phyloP scores from a whole-genome alignment of 768 basidiomycete species.

The Podaxis sp. region DNA sequence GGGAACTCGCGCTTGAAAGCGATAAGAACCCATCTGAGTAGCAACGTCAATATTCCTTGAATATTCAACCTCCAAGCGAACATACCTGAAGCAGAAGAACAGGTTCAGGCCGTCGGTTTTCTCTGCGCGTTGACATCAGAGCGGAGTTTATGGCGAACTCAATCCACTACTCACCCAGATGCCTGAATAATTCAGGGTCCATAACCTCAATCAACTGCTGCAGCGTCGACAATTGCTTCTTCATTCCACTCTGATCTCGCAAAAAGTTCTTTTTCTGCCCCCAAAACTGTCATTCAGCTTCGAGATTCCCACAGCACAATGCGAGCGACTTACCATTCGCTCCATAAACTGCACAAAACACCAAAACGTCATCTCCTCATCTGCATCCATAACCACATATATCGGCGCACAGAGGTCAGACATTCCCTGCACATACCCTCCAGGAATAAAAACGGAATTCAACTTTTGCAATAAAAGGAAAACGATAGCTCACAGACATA shows the following conservation, averaged over 20 bases:
- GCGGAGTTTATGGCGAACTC: neutral
- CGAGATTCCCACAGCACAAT: constrained; percentile 1
- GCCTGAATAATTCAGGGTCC: constrained; percentile 94
- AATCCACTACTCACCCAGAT: constrained; percentile 56
- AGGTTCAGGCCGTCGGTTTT: constrained; percentile 91
- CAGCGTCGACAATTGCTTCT: constrained; percentile 83
- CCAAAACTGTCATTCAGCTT: constrained; percentile 1
- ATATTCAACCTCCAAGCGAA: neutral
- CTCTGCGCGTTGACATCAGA: constrained; percentile 37
- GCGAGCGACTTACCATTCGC: constrained; percentile 69
- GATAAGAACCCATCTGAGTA: constrained; percentile 81
- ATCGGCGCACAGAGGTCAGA: constrained; percentile 93
- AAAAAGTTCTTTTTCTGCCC: constrained; percentile 90
- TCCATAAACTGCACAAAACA: constrained; percentile 95
- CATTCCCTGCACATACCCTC: constrained; percentile 99
- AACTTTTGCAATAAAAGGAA: constrained; percentile 2
- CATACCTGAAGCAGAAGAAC: constrained; percentile 97
- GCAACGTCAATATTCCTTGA: neutral
- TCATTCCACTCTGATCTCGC: constrained; percentile 98
- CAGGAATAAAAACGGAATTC: constrained; percentile 1
- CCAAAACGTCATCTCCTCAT: constrained; percentile 94
- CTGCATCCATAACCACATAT: constrained; percentile 86
- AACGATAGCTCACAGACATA: constrained; percentile 36
- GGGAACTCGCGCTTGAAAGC: constrained; percentile 96
- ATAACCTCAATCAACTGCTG: constrained; percentile 90